Percentiles rank a stretch among this genome's conserved stretches.
Conservation (phyloP, 2,329 filamentous ascomycete genomes). For the Sarocladium brachiariae region DNA sequence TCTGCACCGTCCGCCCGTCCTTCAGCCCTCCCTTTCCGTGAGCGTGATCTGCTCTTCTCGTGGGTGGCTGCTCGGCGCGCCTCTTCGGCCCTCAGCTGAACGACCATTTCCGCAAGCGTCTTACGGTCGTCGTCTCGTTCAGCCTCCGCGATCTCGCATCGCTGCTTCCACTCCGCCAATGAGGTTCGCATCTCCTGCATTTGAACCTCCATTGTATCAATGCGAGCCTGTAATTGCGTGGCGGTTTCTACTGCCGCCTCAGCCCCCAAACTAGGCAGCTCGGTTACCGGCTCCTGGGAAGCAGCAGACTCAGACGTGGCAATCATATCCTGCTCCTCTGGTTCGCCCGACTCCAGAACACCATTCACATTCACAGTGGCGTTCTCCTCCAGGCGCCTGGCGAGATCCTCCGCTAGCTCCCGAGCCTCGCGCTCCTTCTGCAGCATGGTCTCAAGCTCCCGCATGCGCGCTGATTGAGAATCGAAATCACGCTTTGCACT, state of each 20-base stretch:
- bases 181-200: constrained; percentile 77
- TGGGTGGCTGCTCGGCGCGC: constrained; percentile 38
- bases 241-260: constrained; percentile 20
- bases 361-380: constrained; percentile 27
- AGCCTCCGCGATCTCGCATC: constrained; percentile 73
- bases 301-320: background rate
- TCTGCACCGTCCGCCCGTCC: constrained; percentile 15
- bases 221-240: constrained; percentile 49
- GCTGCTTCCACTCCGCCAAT: constrained; percentile 66
- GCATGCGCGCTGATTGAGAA: constrained; percentile 70
- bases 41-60: constrained; percentile 32
- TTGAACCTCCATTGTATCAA: constrained; percentile 71
- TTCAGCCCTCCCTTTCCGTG: constrained; percentile 23
- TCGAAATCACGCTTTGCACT: constrained; percentile 83
- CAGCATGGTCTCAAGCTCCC: constrained; percentile 68
- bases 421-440: constrained; percentile 74
- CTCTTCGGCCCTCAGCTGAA: constrained; percentile 67
- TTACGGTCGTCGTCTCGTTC: constrained; percentile 67
- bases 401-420: constrained; percentile 76
- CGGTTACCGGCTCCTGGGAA: constrained; percentile 14
- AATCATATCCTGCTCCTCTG: background rate
- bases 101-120: constrained; percentile 80
- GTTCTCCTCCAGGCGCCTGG: constrained; percentile 60
- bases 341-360: constrained; percentile 2
- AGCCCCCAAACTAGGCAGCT: constrained; percentile 16